Conservation (phyloP, 176 grass and related monocot genomes). For the Carex pumila region DNA sequence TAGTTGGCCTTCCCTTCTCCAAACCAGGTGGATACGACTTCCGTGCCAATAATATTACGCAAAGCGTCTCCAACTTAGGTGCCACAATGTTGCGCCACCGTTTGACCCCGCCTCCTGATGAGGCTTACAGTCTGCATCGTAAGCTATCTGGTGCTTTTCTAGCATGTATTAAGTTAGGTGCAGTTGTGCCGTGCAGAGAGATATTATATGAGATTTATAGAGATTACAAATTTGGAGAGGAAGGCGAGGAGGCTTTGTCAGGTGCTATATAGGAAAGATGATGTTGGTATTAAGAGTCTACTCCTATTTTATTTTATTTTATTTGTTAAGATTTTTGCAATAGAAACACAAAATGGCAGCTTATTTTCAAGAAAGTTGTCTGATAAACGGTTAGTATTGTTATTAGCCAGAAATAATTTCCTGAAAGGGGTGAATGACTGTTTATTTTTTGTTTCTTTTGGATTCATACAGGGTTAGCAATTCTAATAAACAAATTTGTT, state of each 20-base stretch:
- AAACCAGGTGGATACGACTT: constrained; percentile 66
- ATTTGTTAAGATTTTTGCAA: background rate
- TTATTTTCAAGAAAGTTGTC: constrained; percentile 39
- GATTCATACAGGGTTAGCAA: background rate
- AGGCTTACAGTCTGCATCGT: constrained; percentile 88
- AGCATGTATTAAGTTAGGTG: constrained; percentile 85
- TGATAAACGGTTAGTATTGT: background rate
- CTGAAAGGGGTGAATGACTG: background rate
- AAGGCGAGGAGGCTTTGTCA: constrained; percentile 28
- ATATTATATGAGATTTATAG: constrained; percentile 59
- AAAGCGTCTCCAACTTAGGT: constrained; percentile 73
- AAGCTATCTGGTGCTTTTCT: constrained; percentile 94
- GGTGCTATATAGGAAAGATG: constrained; percentile 28
- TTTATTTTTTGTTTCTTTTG: background rate
- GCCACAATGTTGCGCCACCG: constrained; percentile 93
- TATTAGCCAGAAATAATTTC: background rate
- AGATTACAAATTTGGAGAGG: constrained; percentile 44
- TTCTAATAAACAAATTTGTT: background rate
- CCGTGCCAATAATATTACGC: constrained; percentile 59
- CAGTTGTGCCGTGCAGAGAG: constrained; percentile 81
- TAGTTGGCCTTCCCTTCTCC: constrained; percentile 77
- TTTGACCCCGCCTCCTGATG: constrained; percentile 75
- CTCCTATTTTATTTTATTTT: background rate
- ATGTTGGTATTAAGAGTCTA: background rate
- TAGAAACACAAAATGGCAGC: constrained; percentile 8